phyloP scores from a whole-genome alignment of 2,329 filamentous ascomycete genomes.

The Neoascochyta sp. region DNA sequence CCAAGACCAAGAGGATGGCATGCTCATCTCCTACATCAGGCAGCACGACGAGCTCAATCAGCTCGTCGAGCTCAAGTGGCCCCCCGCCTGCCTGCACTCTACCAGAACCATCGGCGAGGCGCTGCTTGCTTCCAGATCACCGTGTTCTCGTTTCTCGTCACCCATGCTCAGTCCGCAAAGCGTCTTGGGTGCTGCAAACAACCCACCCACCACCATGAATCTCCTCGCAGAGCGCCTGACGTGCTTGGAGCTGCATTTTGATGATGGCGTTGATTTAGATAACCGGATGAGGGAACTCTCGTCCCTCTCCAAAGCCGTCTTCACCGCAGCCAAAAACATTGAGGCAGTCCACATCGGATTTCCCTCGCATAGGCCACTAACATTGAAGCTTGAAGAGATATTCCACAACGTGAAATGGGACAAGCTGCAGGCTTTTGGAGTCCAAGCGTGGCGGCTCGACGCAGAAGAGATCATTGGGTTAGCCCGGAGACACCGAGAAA shows the following conservation, averaged over 20 bases:
- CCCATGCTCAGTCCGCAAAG: conserved; percentile 61
- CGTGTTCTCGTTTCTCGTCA: conserved; percentile 58
- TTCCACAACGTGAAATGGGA: conserved; percentile 62
- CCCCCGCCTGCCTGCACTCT: conserved; percentile 59
- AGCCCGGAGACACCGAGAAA: conserved; percentile 53
- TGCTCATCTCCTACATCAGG: conserved; percentile 52
- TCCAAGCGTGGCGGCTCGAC: conserved; percentile 61
- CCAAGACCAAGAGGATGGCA: conserved; percentile 57
- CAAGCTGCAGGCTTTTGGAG: conserved; percentile 59
- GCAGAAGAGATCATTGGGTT: conserved; percentile 59
- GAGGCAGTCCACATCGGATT: conserved; percentile 64
- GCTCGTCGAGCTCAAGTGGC: conserved; percentile 56
- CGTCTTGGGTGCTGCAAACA: conserved; percentile 50
- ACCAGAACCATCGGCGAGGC: conserved; percentile 57
- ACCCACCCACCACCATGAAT: conserved; percentile 48
- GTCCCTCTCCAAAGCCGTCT: conserved; percentile 55
- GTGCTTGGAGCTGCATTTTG: conserved; percentile 62
- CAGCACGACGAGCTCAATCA: conserved; percentile 46
- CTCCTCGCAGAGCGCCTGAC: conserved; percentile 56
- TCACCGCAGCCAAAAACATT: conserved; percentile 57
- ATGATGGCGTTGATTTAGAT: conserved; percentile 55
- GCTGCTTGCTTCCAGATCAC: conserved; percentile 54
- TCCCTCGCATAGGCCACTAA: conserved; percentile 54
- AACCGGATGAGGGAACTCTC: conserved; percentile 57
- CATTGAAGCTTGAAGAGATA: conserved; percentile 56